Conservation (phyloP, 805 yeast genomes). For the Metschnikowia dekortorum region DNA sequence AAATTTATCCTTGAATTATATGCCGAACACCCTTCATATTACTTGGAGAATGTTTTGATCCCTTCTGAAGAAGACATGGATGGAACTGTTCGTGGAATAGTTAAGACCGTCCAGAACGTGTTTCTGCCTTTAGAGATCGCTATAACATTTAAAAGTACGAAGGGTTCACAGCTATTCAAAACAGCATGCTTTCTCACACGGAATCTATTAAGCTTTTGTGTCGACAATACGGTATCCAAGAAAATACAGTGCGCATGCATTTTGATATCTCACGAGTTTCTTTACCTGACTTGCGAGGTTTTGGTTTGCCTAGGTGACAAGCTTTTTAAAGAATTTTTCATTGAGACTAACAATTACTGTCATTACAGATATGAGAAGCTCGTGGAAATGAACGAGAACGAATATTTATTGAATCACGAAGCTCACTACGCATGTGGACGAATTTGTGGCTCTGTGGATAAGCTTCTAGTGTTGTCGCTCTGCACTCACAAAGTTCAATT, state of each 20-base stretch:
- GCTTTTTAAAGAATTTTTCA: slow-evolving; percentile 33
- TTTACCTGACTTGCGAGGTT: slow-evolving; percentile 33
- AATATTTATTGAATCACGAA: slow-evolving; percentile 7
- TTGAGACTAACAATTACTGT: slow-evolving; percentile 32
- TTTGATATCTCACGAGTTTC: slow-evolving; percentile 26
- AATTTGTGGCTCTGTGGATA: slow-evolving; percentile 42
- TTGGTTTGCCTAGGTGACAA: slow-evolving; percentile 31
- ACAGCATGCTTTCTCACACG: slow-evolving; percentile 33
- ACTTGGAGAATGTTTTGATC: neutral
- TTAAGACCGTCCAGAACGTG: slow-evolving; percentile 22
- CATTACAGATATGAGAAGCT: slow-evolving; percentile 21
- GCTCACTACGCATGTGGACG: slow-evolving; percentile 17
- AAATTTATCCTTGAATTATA: slow-evolving; percentile 1
- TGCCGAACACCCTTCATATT: neutral
- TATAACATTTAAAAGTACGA: slow-evolving; percentile 13
- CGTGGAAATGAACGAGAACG: slow-evolving; percentile 11
- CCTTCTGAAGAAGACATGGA: neutral
- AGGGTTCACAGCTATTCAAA: slow-evolving; percentile 20
- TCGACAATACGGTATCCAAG: slow-evolving; percentile 8
- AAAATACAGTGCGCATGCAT: slow-evolving; percentile 12
- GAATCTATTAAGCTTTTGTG: slow-evolving; percentile 22
- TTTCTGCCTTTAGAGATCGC: slow-evolving; percentile 25
- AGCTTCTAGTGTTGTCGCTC: slow-evolving; percentile 47
- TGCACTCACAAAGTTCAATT: slow-evolving; percentile 49
- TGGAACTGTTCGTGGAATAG: slow-evolving; percentile 7